These are phyloP conservation scores for Xylariaceae sp. DNA, from an alignment of 2,329 filamentous ascomycete genomes.

Conservation along the genomic window DNA sequence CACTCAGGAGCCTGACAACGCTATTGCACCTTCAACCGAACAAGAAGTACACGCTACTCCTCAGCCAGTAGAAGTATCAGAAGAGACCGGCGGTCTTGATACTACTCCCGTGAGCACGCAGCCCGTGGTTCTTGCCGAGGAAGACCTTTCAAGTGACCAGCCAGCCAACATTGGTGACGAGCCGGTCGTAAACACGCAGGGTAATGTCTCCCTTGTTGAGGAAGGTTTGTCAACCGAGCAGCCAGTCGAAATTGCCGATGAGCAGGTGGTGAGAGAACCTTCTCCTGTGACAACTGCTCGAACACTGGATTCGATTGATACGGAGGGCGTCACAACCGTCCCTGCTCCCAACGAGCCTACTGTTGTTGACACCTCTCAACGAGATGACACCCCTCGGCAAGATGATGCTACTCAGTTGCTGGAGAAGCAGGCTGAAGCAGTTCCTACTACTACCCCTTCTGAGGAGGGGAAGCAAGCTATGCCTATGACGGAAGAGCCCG, in stretches of 20 bases:
- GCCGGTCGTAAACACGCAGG: slow-evolving; percentile 1
- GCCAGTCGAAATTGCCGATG: slow-evolving; percentile 7
- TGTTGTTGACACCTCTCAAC: slow-evolving; percentile 1
- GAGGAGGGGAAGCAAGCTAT: slow-evolving; percentile 13
- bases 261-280: slow-evolving; percentile 5
- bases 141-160: not conserved
- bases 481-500: slow-evolving; percentile 18
- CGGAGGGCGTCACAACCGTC: slow-evolving; percentile 2
- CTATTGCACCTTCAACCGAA: slow-evolving; percentile 22
- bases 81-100: not conserved
- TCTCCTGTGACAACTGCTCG: slow-evolving; percentile 2
- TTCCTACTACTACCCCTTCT: not conserved
- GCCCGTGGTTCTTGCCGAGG: slow-evolving; percentile 5
- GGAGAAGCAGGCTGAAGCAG: slow-evolving; percentile 6
- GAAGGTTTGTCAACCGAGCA: slow-evolving; percentile 2
- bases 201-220: slow-evolving; percentile 3
- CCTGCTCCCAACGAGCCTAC: slow-evolving; percentile 5
- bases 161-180: slow-evolving; percentile 5
- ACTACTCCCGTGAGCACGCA: not conserved
- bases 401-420: not conserved
- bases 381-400: no score
- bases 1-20: slow-evolving; percentile 13
- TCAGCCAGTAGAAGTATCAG: slow-evolving; percentile 2
- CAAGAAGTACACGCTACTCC: slow-evolving; percentile 19
- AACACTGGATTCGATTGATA: slow-evolving; percentile 3